These are phyloP conservation scores for Taphrina pruni DNA, from an alignment of 1,139 yeast genomes.

Conservation along the genomic window DNA sequence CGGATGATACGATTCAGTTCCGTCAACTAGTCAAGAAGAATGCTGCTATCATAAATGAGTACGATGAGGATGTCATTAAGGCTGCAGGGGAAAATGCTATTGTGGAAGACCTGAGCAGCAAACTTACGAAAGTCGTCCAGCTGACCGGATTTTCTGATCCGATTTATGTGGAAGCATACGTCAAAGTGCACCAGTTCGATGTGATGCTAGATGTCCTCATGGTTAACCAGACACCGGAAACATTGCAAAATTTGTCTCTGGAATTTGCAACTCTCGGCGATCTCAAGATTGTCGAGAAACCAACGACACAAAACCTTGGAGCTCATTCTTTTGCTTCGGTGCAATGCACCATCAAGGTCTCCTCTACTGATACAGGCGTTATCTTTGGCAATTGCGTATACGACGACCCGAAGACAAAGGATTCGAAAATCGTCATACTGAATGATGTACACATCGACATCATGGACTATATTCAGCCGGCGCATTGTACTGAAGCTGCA, in stretches of 20 bases:
- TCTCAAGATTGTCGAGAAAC: conserved; percentile 89
- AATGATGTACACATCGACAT: conserved; percentile 95
- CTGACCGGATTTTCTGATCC: conserved; percentile 98
- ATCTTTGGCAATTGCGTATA: conserved; percentile 96
- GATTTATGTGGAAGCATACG: conserved; percentile 95
- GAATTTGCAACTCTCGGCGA: conserved; percentile 98
- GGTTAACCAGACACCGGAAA: conserved; percentile 91
- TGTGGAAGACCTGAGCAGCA: conserved; percentile 68
- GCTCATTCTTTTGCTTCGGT: conserved; percentile 95
- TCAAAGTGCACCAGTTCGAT: conserved; percentile 93
- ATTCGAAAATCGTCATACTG: conserved; percentile 85
- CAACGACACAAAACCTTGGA: conserved; percentile 89
- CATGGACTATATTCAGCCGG: conserved; percentile 97
- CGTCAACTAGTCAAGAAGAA: conserved; percentile 75
- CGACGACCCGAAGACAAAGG: conserved; percentile 94
- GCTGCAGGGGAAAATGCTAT: conserved; percentile 60
- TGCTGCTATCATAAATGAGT: conserved; percentile 53
- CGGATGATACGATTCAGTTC: conserved; percentile 80
- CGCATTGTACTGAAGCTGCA: conserved; percentile 80
- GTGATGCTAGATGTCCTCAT: conserved; percentile 90
- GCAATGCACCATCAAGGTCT: conserved; percentile 88
- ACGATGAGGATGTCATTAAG: conserved; percentile 53
- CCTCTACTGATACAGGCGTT: conserved; percentile 96
- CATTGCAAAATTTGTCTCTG: conserved; percentile 87
- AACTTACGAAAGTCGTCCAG: conserved; percentile 85